Evolutionary conservation across 345 rosid genomes (phyloP), one percentile per base, ranked within the genome.

Genomic region (Cochlearia excelsa): DNA sequence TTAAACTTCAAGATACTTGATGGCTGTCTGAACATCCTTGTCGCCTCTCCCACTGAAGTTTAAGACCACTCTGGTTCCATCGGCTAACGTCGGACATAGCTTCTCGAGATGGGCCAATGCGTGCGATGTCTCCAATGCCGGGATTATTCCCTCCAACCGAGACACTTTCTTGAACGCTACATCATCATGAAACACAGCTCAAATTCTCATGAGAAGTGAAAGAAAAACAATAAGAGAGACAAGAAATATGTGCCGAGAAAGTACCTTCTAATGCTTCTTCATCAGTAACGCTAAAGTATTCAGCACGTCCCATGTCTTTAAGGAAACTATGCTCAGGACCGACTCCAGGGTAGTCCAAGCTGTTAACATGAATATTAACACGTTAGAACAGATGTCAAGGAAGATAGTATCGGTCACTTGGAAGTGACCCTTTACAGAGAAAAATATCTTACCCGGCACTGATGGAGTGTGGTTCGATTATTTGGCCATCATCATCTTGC

Each of bases 301-400:
- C 95, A 37, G 95, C 95, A n/a, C 97, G 84, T 9, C 89, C 91
- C 54, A 42, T 65, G 54, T 92, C 98, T 75, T 92, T 92, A 74
- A 92, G 75, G 68, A 88, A 92, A 75, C 97, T 86, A 58, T 92
- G 98, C 80, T 92, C 98, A 2, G 98, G 98, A 75, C 98, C 98
- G 56, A 92, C 98, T 77, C 97, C 97, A 61, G 98, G 98, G 75
- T 88, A 92, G 73, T 88, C 98, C 95, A 88, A 80, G 52, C 97
- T 92, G 70, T 16, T 16, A 16, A 0, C 23, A 16, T 16, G 23
- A 16, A 16, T 16, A 16, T 16, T 16, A 16, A 16, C 23, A 16
- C 23, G 23, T 16, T 16, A 16, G 23, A 16, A 16, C 23, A 16
- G 23, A 16, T 16, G 23, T 16, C 23, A 16, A 16, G 23, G 23